phyloP scores from a whole-genome alignment of 1,284 basidiomycete species.

The Heterobasidion occidentale region DNA sequence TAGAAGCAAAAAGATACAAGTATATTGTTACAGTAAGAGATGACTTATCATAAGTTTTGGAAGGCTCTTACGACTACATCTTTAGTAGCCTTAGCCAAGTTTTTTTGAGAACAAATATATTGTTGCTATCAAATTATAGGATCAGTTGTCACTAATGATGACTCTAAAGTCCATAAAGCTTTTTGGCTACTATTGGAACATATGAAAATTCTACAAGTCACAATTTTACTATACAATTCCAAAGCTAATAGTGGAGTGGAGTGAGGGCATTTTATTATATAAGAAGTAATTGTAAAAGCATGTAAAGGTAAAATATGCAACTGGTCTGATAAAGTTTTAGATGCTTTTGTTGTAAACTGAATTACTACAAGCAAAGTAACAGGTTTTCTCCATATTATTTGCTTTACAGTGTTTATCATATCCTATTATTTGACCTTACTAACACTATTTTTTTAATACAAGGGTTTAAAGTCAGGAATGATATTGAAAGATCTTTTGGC shows the following conservation, averaged over 20 bases:
- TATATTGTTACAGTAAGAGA: not conserved
- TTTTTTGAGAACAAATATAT: conserved; percentile 15
- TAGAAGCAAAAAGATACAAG: not conserved
- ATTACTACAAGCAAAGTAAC: conserved; percentile 8
- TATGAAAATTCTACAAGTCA: conserved; percentile 8
- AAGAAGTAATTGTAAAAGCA: conserved; percentile 8
- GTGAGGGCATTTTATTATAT: conserved; percentile 10
- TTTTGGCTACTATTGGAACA: conserved; percentile 1
- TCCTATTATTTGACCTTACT: conserved; percentile 5
- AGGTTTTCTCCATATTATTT: conserved; percentile 6
- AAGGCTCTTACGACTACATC: not conserved
- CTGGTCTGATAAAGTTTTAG: conserved; percentile 7
- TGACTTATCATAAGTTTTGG: not conserved
- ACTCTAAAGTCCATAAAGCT: conserved; percentile 16
- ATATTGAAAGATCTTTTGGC: conserved; percentile 9
- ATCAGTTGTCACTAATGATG: conserved; percentile 27
- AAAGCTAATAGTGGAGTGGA: conserved; percentile 14
- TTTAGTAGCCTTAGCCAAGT: not conserved
- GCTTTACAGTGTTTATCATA: conserved; percentile 7
- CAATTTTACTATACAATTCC: conserved; percentile 10
- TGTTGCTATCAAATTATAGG: conserved; percentile 22
- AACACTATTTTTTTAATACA: conserved; percentile 6
- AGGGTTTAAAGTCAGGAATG: conserved; percentile 6
- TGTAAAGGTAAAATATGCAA: conserved; percentile 2
- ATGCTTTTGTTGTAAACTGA: conserved; percentile 12